Percentiles rank a stretch among this genome's conserved stretches.
phyloP scores from a whole-genome alignment of 2,329 filamentous ascomycete species.

The Ophiostoma ips region DNA sequence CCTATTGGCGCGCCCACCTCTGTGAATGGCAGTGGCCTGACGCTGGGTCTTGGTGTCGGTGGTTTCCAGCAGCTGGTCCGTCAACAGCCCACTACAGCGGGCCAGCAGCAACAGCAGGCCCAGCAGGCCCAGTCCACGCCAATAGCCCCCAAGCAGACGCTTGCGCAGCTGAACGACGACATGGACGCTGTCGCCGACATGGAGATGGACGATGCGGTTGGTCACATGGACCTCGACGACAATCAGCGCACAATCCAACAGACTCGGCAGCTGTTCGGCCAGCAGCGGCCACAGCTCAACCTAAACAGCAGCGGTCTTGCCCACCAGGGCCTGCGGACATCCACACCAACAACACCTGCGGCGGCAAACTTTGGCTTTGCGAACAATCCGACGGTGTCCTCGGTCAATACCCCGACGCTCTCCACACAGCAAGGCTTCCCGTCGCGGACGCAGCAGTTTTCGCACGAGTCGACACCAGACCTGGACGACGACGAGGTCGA shows the following conservation, averaged over 20 bases:
- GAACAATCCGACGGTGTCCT: constrained; percentile 92
- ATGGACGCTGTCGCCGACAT: constrained; percentile 85
- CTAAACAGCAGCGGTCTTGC: constrained; percentile 63
- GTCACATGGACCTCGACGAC: constrained; percentile 49
- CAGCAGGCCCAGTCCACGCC: constrained; percentile 16
- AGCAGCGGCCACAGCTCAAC: constrained; percentile 58
- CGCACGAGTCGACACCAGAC: constrained; percentile 37
- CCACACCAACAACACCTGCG: constrained; percentile 74
- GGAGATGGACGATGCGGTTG: constrained; percentile 84
- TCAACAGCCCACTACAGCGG: constrained; percentile 27
- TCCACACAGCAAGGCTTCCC: constrained; percentile 56
- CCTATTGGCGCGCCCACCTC: constrained; percentile 11
- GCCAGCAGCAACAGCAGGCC: constrained; percentile 13
- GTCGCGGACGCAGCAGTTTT: constrained; percentile 39
- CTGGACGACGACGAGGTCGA: constrained; percentile 62
- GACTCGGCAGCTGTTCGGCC: constrained; percentile 53
- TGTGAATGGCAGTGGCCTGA: constrained; percentile 3
- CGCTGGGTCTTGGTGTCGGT: constrained; percentile 18
- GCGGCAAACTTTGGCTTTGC: constrained; percentile 65
- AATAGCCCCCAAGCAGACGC: constrained; percentile 11
- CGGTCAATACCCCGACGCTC: constrained; percentile 87
- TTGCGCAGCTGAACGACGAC: constrained; percentile 34
- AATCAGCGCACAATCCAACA: constrained; percentile 54
- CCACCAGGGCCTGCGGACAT: constrained; percentile 69
- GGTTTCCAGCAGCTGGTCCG: constrained; percentile 29